Percentiles rank a stretch among this genome's conserved stretches.
Evolutionary conservation across 306 rosid genomes (phyloP).

Genomic region (Vachellia collinsii): DNA sequence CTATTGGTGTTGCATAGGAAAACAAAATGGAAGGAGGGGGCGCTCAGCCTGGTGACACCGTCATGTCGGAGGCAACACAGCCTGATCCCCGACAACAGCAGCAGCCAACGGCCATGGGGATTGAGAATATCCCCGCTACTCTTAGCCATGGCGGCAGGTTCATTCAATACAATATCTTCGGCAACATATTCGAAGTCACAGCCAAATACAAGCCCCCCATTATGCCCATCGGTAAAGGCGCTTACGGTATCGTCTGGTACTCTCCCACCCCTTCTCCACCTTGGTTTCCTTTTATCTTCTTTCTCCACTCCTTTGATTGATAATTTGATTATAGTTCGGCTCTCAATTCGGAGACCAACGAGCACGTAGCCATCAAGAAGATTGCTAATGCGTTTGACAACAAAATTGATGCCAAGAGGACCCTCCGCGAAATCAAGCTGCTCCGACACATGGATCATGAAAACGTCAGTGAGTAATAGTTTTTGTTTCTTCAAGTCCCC

Average conservation of each 20-base stretch:
- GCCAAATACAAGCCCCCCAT: constrained; percentile 93
- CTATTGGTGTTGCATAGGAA: background rate
- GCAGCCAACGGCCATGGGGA: constrained; percentile 38
- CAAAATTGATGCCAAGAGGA: constrained; percentile 90
- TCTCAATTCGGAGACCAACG: constrained; percentile 84
- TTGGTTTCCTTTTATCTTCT: background rate
- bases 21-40: constrained; percentile 36
- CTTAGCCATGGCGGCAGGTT: constrained; percentile 88
- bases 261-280: constrained; percentile 1
- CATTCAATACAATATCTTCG: constrained; percentile 91
- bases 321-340: constrained; percentile 61
- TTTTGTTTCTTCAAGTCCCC: background rate
- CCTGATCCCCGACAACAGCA: constrained; percentile 43
- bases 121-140: constrained; percentile 9
- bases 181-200: constrained; percentile 93
- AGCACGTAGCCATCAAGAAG: constrained; percentile 98
- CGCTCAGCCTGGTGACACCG: constrained; percentile 58
- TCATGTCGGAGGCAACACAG: constrained; percentile 60
- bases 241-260: constrained; percentile 93
- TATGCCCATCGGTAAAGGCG: constrained; percentile 94
- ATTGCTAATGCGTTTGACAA: constrained; percentile 95
- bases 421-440: constrained; percentile 95
- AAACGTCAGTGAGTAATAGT: constrained; percentile 61
- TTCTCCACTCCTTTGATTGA: background rate
- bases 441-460: constrained; percentile 93